Percentiles rank a stretch among this genome's conserved stretches.
These are phyloP conservation scores for Cyclospora cayetanensis DNA, from an alignment of 169 alveolate genomes.

Conservation along the genomic window DNA sequence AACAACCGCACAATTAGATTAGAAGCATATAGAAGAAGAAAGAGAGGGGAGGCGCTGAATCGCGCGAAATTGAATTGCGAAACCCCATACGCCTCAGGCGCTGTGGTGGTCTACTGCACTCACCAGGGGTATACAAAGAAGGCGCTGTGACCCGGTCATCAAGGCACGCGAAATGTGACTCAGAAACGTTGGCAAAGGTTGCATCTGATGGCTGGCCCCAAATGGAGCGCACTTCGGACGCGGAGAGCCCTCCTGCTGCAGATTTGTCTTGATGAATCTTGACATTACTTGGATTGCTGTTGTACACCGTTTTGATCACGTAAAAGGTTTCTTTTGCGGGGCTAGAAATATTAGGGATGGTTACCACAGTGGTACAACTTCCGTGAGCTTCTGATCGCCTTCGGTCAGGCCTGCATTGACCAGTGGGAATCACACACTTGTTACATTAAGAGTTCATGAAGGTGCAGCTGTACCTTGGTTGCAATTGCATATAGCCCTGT, in stretches of 20 bases:
- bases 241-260: slow-evolving; percentile 53
- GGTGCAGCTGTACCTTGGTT: slow-evolving; percentile 26
- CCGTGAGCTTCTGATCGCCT: slow-evolving; percentile 40
- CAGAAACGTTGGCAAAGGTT: slow-evolving; percentile 31
- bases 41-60: background rate
- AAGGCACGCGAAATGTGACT: slow-evolving; percentile 49
- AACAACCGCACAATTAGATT: background rate
- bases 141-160: slow-evolving; percentile 67
- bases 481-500: slow-evolving; percentile 71
- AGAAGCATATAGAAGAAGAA: background rate
- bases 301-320: background rate
- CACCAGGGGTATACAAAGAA: slow-evolving; percentile 61
- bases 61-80: background rate
- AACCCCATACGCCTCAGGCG: background rate
- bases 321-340: background rate
- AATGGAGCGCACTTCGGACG: slow-evolving; percentile 53
- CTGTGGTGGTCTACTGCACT: background rate
- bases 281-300: slow-evolving; percentile 69
- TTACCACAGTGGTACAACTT: slow-evolving; percentile 65
- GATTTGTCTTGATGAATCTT: slow-evolving; percentile 58
- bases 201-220: slow-evolving; percentile 72
- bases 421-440: background rate
- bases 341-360: background rate
- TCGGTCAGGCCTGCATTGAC: slow-evolving; percentile 48
- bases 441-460: too few species aligned